A percentile compares a stretch with the other conserved stretches of the same genome.
Conservation (phyloP, 148 eudicot species). For the Oxyria digyna region DNA sequence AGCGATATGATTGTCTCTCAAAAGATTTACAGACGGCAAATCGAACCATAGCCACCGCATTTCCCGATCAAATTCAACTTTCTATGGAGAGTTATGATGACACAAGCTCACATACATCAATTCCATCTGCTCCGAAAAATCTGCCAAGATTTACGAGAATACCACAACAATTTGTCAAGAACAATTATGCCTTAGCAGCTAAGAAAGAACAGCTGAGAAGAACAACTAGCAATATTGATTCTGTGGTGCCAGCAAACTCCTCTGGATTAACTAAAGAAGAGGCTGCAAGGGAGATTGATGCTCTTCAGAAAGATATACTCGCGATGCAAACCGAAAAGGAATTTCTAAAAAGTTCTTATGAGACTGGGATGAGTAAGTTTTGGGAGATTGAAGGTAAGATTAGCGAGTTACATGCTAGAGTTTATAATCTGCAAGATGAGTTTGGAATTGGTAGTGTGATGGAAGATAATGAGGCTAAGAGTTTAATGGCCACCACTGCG, state of each 20-base stretch:
- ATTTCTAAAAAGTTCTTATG: slow-evolving; percentile 53
- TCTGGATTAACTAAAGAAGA: slow-evolving; percentile 50
- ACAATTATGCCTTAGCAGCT: slow-evolving; percentile 33
- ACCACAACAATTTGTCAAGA: slow-evolving; percentile 10
- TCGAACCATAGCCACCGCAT: slow-evolving; percentile 62
- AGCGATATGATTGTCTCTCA: slow-evolving; percentile 70
- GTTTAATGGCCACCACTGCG: slow-evolving; percentile 48
- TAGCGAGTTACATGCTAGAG: slow-evolving; percentile 2
- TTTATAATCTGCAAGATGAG: slow-evolving; percentile 10
- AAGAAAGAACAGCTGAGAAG: slow-evolving; percentile 43
- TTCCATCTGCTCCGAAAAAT: slow-evolving; percentile 23
- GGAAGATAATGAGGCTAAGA: slow-evolving; percentile 34
- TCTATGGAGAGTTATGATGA: slow-evolving; percentile 54
- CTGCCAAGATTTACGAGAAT: slow-evolving; percentile 11
- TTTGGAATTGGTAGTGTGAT: slow-evolving; percentile 12
- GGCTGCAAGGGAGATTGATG: slow-evolving; percentile 45
- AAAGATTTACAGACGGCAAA: slow-evolving; percentile 73
- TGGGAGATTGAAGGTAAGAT: slow-evolving; percentile 9
- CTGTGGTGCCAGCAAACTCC: slow-evolving; percentile 10
- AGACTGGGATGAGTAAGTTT: slow-evolving; percentile 17
- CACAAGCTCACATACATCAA: slow-evolving; percentile 21
- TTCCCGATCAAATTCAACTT: slow-evolving; percentile 55
- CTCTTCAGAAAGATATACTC: slow-evolving; percentile 49
- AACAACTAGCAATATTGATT: slow-evolving; percentile 10
- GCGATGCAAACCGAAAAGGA: slow-evolving; percentile 66